A percentile compares a stretch with the other conserved stretches of the same genome.
phyloP scores from a whole-genome alignment of 2,329 filamentous ascomycete genomes.

The Drechslera avenae region DNA sequence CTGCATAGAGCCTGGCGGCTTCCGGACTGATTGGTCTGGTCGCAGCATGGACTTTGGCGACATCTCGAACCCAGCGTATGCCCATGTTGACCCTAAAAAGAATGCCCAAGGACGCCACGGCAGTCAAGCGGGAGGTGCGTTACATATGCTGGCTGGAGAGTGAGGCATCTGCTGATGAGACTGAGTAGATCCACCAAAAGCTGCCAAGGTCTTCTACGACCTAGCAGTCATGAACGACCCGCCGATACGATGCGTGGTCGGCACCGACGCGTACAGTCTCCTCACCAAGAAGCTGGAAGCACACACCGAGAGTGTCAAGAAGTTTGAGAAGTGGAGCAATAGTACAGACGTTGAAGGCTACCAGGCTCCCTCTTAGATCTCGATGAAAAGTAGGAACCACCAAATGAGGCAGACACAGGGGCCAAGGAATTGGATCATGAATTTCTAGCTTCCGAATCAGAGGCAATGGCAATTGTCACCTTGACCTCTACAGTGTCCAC shows the following conservation, averaged over 20 bases:
- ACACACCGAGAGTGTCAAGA: constrained; percentile 56
- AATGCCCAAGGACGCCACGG: constrained; percentile 50
- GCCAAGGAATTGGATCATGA: neutral
- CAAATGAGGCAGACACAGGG: neutral
- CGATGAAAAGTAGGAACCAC: neutral
- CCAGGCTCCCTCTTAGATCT: constrained; percentile 28
- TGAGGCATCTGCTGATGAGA: neutral
- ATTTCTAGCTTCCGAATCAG: no score
- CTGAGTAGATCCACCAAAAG: constrained; percentile 55
- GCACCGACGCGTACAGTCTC: constrained; percentile 57
- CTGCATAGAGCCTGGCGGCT: constrained; percentile 54
- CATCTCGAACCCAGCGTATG: constrained; percentile 53
- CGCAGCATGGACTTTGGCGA: constrained; percentile 55
- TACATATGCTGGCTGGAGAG: no score
- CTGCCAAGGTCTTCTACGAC: constrained; percentile 59
- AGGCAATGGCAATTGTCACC: no score
- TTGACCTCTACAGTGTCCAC: no score
- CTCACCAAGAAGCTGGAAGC: constrained; percentile 59
- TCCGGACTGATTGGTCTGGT: constrained; percentile 55
- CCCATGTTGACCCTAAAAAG: constrained; percentile 54
- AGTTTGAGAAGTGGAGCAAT: constrained; percentile 57
- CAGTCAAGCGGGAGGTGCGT: constrained; percentile 50
- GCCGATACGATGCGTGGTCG: constrained; percentile 59
- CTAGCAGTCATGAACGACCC: constrained; percentile 59
- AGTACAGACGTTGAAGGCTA: constrained; percentile 56